Conservation (phyloP, 106 monocot genomes). For the Phalaenopsis aphrodite region DNA sequence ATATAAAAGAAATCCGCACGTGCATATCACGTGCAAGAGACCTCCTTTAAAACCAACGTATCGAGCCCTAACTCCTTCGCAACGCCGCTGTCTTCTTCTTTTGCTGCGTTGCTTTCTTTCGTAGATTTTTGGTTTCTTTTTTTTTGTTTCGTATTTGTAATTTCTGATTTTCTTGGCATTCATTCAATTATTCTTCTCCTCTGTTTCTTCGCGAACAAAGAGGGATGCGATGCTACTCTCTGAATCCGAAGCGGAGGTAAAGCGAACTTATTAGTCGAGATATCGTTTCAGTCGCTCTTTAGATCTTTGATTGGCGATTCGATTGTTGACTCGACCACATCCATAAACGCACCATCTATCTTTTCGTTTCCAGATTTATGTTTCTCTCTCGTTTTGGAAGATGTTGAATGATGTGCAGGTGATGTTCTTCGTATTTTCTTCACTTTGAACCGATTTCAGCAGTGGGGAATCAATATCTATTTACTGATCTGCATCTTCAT, state of each 20-base stretch:
- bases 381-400: neutral
- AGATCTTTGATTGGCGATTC: slow-evolving; percentile 6
- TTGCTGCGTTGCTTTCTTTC: neutral
- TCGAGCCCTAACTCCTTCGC: neutral
- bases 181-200: neutral
- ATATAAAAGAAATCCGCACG: neutral
- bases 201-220: neutral
- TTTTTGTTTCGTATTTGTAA: neutral
- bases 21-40: neutral
- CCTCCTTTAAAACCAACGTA: neutral
- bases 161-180: neutral
- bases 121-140: neutral
- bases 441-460: slow-evolving; percentile 4
- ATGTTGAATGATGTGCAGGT: neutral
- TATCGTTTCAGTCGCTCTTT: slow-evolving; percentile 14
- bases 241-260: slow-evolving; percentile 6
- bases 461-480: neutral
- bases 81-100: neutral
- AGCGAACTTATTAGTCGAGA: neutral
- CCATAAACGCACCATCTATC: neutral
- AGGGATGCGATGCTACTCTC: neutral
- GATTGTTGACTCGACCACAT: slow-evolving; percentile 12
- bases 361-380: neutral
- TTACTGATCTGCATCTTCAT: neutral
- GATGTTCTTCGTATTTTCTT: neutral